A percentile compares a stretch with the other conserved stretches of the same genome.
Evolutionary conservation across 2,329 filamentous ascomycete genomes (phyloP).

Genomic region (Claviceps monticola): DNA sequence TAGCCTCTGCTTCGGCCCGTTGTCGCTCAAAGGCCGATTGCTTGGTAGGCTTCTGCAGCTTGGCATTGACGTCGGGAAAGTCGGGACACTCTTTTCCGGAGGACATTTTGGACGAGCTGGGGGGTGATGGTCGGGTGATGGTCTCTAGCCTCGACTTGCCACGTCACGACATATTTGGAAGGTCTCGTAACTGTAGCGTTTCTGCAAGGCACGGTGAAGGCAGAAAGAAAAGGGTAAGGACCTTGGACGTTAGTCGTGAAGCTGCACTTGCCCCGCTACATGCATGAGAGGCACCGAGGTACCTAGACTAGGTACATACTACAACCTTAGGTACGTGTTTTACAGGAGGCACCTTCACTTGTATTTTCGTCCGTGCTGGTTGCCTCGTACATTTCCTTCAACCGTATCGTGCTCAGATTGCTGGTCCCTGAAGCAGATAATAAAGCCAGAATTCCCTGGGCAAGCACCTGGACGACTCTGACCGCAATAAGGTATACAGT

Average conservation of each 20-base stretch:
- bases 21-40: constrained; percentile 82
- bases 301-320: too few species aligned
- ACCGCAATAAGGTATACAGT: too few species aligned
- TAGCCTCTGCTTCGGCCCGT: constrained; percentile 79
- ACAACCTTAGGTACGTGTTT: too few species aligned
- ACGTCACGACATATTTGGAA: constrained; percentile 5
- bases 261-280: constrained; percentile 6
- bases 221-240: background rate
- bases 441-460: too few species aligned
- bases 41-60: constrained; percentile 67
- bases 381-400: too few species aligned
- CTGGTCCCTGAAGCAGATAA: too few species aligned
- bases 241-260: background rate
- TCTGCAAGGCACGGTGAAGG: background rate
- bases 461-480: too few species aligned
- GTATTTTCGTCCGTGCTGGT: too few species aligned
- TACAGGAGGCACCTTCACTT: too few species aligned
- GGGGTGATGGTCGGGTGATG: background rate
- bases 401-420: too few species aligned
- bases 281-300: constrained; percentile 3
- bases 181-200: background rate
- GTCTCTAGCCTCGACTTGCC: background rate
- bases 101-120: constrained; percentile 24
- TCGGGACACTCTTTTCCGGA: constrained; percentile 33
- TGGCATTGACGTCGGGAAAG: constrained; percentile 62